Base-by-base conservation (phyloP, 805 yeast species). In the Starmerella vaccinii region DNA sequence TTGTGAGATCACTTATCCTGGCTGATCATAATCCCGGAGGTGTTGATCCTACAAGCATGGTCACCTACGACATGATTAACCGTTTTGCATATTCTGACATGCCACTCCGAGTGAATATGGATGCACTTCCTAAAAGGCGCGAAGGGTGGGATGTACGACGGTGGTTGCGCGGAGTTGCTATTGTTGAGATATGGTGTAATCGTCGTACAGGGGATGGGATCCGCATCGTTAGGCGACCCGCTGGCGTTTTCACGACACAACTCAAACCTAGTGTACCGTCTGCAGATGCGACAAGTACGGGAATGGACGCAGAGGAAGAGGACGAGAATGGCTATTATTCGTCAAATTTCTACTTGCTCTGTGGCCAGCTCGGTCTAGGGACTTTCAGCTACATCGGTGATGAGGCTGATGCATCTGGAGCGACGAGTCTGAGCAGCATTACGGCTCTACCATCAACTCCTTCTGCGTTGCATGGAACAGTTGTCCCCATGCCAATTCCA, bases 81-180 rank as follows among this genome's bases (percentile, higher is more conserved):
- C 69, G 90, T 52, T 84, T 79, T 61, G 74, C 89, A 0, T 81
- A 75, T 57, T 71, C 84, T 8, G 81, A 82, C 55, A 58, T 78
- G 43, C 84, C 82, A 29, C 65, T 82, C 51, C 71, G 73, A 43
- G 70, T 77, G 59, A 62, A 65, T 58, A 53, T 65, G 52, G 45
- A 51, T 16, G 47, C 55, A 1, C 15, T 45, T 59, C 66, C 4
- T 52, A 65, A 18, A 56, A 56, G 18, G 57, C 61, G 44, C 61
- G 59, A 37, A 9, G 53, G 53, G n/a, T 53, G 53, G 53, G 62
- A 59, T 15, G 50, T 39, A 1, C 40, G 52, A 15, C 71, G 73
- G 39, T 85, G 92, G 92, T 58, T 82, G 4, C 63, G 74, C 41
- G 89, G 89, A 0, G 67, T 69, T 33, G 69, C 80, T 12, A 68